phyloP scores from a whole-genome alignment of 2,329 filamentous ascomycete genomes.

The Coniella vitis region DNA sequence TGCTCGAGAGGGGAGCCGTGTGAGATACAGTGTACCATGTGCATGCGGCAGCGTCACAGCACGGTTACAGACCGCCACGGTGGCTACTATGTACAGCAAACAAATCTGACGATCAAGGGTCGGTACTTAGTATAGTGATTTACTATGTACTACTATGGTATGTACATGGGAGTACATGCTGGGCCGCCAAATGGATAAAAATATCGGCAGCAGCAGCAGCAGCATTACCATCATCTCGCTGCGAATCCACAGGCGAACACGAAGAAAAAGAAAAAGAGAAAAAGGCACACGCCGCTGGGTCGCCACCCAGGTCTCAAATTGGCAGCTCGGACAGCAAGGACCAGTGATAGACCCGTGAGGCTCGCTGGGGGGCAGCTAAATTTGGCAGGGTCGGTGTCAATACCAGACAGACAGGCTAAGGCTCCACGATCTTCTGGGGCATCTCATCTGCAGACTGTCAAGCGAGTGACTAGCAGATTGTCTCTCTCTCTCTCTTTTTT shows the following conservation, averaged over 20 bases:
- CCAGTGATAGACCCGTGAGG: conserved; percentile 9
- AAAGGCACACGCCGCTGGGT: background rate
- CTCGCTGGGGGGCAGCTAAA: conserved; percentile 2
- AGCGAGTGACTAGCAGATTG: background rate
- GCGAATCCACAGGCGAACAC: conserved; percentile 1
- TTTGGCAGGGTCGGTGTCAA: conserved; percentile 4
- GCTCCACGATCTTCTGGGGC: conserved; percentile 8
- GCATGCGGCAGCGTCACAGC: background rate
- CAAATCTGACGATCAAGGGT: background rate
- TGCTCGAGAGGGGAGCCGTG: no score
- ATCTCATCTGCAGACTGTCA: conserved; percentile 8
- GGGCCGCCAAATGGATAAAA: no score
- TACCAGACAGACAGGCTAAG: background rate
- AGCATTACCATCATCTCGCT: background rate
- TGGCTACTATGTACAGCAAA: conserved; percentile 8
- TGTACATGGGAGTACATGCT: no score
- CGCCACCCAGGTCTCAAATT: conserved; percentile 10
- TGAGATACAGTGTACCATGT: background rate
- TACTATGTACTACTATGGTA: no score
- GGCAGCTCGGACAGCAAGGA: conserved; percentile 14
- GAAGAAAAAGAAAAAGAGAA: no score
- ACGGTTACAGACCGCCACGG: conserved; percentile 4
- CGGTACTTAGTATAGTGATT: no score
- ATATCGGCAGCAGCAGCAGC: background rate
- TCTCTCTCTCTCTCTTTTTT: no score